phyloP scores from a whole-genome alignment of 371 early-diverging fungal species.

The Syncephalastrum monosporum region DNA sequence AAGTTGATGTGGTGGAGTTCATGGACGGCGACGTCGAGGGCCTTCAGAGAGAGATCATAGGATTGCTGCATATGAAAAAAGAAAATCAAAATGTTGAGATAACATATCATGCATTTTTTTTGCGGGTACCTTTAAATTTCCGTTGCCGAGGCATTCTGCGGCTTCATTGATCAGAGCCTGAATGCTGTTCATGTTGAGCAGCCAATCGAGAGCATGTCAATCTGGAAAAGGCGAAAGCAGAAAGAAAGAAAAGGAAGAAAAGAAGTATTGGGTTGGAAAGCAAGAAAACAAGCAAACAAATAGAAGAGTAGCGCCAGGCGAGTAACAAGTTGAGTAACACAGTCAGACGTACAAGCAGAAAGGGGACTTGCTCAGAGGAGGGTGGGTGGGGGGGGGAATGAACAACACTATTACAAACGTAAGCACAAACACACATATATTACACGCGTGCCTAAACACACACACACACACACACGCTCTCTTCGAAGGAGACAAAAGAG shows the following conservation, averaged over 20 bases:
- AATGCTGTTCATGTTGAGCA: constrained; percentile 20
- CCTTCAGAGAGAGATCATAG: constrained; percentile 39
- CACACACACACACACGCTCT: no score
- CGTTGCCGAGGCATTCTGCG: constrained; percentile 27
- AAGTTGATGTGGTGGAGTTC: constrained; percentile 42
- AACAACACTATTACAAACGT: no score
- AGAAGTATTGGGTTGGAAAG: no score
- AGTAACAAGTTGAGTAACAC: no score
- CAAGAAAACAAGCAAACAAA: no score
- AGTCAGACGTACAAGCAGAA: no score
- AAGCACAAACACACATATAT: no score
- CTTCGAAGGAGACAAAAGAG: no score
- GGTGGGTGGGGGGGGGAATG: background rate
- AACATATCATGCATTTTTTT: background rate
- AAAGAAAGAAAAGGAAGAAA: constrained; percentile 8
- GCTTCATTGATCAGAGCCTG: constrained; percentile 23
- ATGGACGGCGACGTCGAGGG: constrained; percentile 25
- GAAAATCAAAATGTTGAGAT: background rate
- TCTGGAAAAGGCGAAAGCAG: constrained; percentile 1
- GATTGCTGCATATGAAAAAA: constrained; percentile 20
- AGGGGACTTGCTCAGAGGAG: no score
- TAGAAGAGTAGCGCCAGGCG: no score
- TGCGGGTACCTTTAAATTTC: constrained; percentile 19
- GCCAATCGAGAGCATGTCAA: constrained; percentile 19
- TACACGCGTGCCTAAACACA: no score